These are phyloP conservation scores for Porodaedalea pini DNA, from an alignment of 1,284 basidiomycete species.

Conservation along the genomic window DNA sequence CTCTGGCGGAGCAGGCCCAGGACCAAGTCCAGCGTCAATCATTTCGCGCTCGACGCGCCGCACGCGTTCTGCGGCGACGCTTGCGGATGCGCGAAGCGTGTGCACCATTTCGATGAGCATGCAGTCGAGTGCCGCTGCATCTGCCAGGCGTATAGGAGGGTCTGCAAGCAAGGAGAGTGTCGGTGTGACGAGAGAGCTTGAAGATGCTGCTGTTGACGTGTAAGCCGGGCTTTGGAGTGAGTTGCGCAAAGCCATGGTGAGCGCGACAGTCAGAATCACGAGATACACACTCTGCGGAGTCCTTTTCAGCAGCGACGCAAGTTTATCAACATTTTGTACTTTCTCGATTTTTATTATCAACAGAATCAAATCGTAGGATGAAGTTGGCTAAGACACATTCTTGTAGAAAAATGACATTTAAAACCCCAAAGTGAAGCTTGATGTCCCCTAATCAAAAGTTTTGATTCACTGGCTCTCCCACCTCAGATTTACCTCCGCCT, in stretches of 20 bases:
- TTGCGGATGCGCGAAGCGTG: slow-evolving; percentile 67
- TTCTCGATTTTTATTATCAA: neutral
- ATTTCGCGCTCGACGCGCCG: slow-evolving; percentile 71
- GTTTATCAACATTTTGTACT: too few relatives aligned
- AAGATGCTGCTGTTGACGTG: slow-evolving; percentile 29
- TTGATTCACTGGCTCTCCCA: neutral
- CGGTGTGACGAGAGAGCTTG: slow-evolving; percentile 33
- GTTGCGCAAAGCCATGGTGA: slow-evolving; percentile 33
- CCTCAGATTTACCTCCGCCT: neutral
- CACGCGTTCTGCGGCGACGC: slow-evolving; percentile 60
- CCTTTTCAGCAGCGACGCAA: too few relatives aligned
- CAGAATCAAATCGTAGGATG: neutral
- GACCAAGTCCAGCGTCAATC: slow-evolving; percentile 67
- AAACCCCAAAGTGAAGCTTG: too few relatives aligned
- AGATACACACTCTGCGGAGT: too few relatives aligned
- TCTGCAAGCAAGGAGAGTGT: slow-evolving; percentile 55
- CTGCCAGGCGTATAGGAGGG: slow-evolving; percentile 57
- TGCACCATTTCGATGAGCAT: slow-evolving; percentile 79
- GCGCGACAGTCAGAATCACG: too few relatives aligned
- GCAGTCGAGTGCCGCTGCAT: slow-evolving; percentile 78
- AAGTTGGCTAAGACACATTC: too few relatives aligned
- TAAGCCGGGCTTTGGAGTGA: slow-evolving; percentile 31
- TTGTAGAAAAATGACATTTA: too few relatives aligned
- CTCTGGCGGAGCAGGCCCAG: slow-evolving; percentile 39
- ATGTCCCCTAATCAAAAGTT: too few relatives aligned